Conservation (phyloP, 2,329 filamentous ascomycete species). For the Neofusicoccum laricinum region DNA sequence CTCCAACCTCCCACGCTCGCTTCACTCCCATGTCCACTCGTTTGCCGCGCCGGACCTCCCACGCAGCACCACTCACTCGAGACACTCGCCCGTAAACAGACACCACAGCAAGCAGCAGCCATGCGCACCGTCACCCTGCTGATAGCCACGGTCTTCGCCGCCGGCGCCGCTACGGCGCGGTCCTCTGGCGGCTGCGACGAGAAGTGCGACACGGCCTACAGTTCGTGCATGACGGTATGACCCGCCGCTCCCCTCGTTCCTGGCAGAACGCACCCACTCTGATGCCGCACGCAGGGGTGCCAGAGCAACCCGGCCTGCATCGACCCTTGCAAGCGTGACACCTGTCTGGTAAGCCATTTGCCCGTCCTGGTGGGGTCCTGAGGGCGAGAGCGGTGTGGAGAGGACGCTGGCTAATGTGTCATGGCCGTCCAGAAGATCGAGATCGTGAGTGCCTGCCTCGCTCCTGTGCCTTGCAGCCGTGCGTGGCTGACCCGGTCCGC, state of each 20-base stretch:
- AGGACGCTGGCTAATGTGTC: constrained; percentile 11
- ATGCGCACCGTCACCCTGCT: constrained; percentile 10
- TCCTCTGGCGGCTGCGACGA: constrained; percentile 13
- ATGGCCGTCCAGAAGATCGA: constrained; percentile 8
- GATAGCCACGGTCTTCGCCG: background rate
- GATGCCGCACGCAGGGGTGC: constrained; percentile 10
- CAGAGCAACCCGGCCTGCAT: constrained; percentile 14
- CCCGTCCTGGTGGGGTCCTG: background rate
- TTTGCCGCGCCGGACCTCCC: background rate
- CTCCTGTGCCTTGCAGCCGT: background rate
- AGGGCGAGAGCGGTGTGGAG: constrained; percentile 15
- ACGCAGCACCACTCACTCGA: background rate
- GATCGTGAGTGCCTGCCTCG: constrained; percentile 8
- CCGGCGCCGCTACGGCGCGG: constrained; percentile 9
- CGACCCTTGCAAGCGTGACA: constrained; percentile 16
- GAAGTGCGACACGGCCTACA: constrained; percentile 16
- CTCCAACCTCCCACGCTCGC: constrained; percentile 9
- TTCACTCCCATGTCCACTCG: constrained; percentile 13
- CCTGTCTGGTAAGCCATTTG: constrained; percentile 11
- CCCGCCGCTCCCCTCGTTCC: background rate
- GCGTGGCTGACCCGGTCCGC: background rate
- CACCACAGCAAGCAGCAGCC: background rate
- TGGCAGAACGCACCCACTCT: constrained; percentile 1
- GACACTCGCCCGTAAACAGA: background rate
- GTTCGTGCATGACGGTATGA: constrained; percentile 14